Conservation (phyloP, 2,329 filamentous ascomycete genomes). For the Parastagonospora avenae region DNA sequence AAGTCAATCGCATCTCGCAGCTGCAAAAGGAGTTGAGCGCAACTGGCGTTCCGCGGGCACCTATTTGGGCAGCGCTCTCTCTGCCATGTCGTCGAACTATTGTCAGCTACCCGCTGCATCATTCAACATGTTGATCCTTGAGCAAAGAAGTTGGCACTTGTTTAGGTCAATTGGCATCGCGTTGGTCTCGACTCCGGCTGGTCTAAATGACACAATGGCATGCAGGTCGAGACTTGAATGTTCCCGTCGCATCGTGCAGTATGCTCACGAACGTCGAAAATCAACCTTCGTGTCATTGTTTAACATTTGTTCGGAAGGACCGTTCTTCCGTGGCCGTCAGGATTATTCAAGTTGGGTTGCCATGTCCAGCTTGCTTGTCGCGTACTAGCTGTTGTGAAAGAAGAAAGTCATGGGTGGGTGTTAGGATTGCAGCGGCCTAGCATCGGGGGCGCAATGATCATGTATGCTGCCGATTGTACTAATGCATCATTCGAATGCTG, state of each 20-base stretch:
- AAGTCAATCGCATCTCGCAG: neutral
- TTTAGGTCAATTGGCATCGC: neutral
- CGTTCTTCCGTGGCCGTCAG: too few species aligned
- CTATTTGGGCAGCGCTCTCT: constrained; percentile 18
- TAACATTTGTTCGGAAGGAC: too few species aligned
- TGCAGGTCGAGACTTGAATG: too few species aligned
- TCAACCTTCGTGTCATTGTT: too few species aligned
- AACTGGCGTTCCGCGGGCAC: constrained; percentile 16
- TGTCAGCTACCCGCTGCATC: constrained; percentile 22
- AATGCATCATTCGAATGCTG: neutral
- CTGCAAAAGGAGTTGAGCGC: constrained; percentile 30
- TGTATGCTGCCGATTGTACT: neutral
- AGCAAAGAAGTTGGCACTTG: neutral
- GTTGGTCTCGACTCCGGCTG: neutral
- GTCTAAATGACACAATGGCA: too few species aligned
- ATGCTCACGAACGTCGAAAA: too few species aligned
- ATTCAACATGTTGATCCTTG: constrained; percentile 12
- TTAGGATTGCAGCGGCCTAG: neutral
- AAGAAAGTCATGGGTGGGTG: neutral
- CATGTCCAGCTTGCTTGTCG: too few species aligned
- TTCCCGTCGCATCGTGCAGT: too few species aligned
- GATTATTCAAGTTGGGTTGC: too few species aligned
- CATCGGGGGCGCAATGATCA: neutral
- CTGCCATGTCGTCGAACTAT: constrained; percentile 11
- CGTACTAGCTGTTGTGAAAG: too few species aligned